Base-by-base conservation (phyloP, 768 basidiomycete genomes). In the Suillus hirtellus region DNA sequence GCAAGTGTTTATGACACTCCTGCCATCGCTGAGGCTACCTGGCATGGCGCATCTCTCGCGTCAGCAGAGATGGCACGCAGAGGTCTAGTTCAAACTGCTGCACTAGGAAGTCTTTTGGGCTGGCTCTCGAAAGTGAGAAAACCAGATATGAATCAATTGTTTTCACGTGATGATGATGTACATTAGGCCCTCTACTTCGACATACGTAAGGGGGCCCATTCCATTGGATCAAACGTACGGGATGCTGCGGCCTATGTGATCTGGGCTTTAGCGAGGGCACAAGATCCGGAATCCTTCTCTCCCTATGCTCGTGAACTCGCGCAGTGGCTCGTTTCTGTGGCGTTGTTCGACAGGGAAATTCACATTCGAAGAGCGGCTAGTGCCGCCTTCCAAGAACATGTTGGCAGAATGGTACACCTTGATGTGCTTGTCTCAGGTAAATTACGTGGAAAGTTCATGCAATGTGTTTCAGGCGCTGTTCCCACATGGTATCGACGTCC, bases 331-430 rank as follows among this genome's bases (percentile, higher is more conserved):
- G 86, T 89, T n/a, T 84, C 86, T 27, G 90, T 93, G 31, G 87
- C 96, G 1, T 78, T 94, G 37, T 96, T 87, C 72, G 97, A 99
- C 78, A 86, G 97, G 38, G 97, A 99, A 75, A 87, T 98, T 35
- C 93, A 94, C 65, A 95, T 99, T 61, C 85, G 97, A 31, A 80
- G 97, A 67, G 96, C 97, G 15, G 96, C 96, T 14, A 99, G 96
- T 75, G 97, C 97, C 19, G 93, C 96, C 14, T 99, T 93, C 73
- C 97, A 99, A 76, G 97, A 99, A 78, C 89, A 90, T 70, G 97
- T 98, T 44, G 97, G 97, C 14, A 81, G 97, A 72, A 90, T 90
- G 79, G 96, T 97, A 71, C 74, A 75, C 34, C 7, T 15, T 40
- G 38, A 58, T 47, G 54, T 63, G 49, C 27, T 62, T 60, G 24